A percentile compares a stretch with the other conserved stretches of the same genome.
Conservation (phyloP, 495 filamentous ascomycete species). For the Aspergillus taichungensis region DNA sequence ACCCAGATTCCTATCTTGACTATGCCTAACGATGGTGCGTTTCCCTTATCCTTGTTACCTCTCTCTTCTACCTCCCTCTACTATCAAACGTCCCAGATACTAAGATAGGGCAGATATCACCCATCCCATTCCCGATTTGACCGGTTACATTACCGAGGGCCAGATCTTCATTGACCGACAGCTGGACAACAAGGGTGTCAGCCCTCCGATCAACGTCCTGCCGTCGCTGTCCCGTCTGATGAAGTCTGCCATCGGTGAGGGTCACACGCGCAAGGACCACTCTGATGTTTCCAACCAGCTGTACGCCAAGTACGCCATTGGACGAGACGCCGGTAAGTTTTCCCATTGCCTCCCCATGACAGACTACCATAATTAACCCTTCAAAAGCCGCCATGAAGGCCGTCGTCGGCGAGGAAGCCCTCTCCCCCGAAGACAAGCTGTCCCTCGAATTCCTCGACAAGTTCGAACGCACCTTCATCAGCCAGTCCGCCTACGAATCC, state of each 20-base stretch:
- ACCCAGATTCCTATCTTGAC: conserved; percentile 98
- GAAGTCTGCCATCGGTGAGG: conserved; percentile 98
- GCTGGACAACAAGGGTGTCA: conserved; percentile 91
- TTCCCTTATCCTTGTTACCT: background rate
- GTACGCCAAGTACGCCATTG: conserved; percentile 99
- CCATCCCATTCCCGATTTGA: conserved; percentile 97
- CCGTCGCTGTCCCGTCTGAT: conserved; percentile 98
- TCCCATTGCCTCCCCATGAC: background rate
- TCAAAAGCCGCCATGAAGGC: conserved; percentile 86
- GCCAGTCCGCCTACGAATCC: conserved; percentile 83
- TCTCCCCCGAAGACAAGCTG: conserved; percentile 93
- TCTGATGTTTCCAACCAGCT: conserved; percentile 98
- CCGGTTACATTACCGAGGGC: conserved; percentile 97
- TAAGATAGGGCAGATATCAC: conserved; percentile 67
- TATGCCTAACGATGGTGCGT: conserved; percentile 92
- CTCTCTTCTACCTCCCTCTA: conserved; percentile 6
- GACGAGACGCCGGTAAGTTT: conserved; percentile 69
- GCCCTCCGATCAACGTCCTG: conserved; percentile 98
- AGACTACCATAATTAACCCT: background rate
- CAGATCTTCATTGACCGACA: conserved; percentile 98
- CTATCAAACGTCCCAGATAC: too few species aligned
- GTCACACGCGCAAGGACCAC: conserved; percentile 91
- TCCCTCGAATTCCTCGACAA: conserved; percentile 97
- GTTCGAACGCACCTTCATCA: conserved; percentile 91
- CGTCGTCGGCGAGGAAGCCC: conserved; percentile 94